Percentiles rank a stretch among this genome's conserved stretches.
phyloP scores from a whole-genome alignment of 768 basidiomycete genomes.

The Xerocomellus amylosporus region DNA sequence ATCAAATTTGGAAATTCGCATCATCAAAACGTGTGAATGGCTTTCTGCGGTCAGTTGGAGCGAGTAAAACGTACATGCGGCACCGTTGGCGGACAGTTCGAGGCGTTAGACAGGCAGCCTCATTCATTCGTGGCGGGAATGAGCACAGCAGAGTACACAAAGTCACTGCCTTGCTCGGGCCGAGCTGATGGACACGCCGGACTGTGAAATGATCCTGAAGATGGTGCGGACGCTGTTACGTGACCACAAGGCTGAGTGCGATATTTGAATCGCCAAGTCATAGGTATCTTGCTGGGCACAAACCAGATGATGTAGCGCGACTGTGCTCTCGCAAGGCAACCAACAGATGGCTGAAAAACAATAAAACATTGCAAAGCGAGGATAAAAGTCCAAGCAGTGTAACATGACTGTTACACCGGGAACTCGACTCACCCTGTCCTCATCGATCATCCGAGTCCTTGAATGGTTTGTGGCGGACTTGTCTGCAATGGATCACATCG shows the following conservation, averaged over 20 bases:
- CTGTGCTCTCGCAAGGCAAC: background rate
- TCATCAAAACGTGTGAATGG: conserved; percentile 3
- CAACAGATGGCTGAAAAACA: background rate
- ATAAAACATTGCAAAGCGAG: background rate
- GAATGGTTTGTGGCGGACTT: background rate
- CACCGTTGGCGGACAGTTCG: background rate
- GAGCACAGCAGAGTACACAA: background rate
- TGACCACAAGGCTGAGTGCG: background rate
- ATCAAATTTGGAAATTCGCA: background rate
- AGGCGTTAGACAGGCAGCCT: background rate
- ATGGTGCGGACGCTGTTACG: background rate
- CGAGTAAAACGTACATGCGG: background rate
- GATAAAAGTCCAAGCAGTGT: background rate
- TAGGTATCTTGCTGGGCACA: background rate
- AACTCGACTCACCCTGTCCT: background rate
- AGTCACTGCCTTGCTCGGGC: background rate
- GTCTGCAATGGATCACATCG: too few relatives aligned
- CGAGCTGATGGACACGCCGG: background rate
- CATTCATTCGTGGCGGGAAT: background rate
- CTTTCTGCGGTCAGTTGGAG: background rate
- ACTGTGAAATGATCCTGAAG: background rate
- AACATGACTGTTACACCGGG: background rate
- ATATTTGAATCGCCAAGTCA: background rate
- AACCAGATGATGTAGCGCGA: background rate
- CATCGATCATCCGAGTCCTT: background rate